Evolutionary conservation across 1,284 basidiomycete species (phyloP).

Genomic region (Leccinum huronense): DNA sequence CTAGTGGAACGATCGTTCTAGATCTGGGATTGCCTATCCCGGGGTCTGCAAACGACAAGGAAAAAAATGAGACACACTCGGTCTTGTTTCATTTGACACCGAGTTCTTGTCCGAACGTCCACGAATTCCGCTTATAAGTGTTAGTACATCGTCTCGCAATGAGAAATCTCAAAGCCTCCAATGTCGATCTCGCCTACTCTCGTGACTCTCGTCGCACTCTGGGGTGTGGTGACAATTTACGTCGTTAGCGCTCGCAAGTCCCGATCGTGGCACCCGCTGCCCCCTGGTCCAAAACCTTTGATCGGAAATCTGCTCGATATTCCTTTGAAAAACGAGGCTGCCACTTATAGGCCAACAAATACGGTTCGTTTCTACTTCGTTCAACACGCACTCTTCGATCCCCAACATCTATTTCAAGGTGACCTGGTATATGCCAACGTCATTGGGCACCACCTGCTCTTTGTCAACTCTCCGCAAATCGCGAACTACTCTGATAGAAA

Average conservation of each 20-base stretch:
- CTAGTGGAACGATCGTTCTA: background rate
- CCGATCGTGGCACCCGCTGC: slow-evolving; percentile 20
- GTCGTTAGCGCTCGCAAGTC: slow-evolving; percentile 19
- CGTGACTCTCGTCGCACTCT: slow-evolving; percentile 26
- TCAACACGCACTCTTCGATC: background rate
- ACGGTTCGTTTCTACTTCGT: slow-evolving; percentile 23
- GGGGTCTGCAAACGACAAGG: slow-evolving; percentile 16
- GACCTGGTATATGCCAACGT: slow-evolving; percentile 25
- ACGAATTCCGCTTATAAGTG: slow-evolving; percentile 23
- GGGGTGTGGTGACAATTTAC: slow-evolving; percentile 23
- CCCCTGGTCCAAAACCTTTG: slow-evolving; percentile 34
- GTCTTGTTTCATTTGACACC: slow-evolving; percentile 12
- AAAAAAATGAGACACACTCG: slow-evolving; percentile 15
- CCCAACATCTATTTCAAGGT: slow-evolving; percentile 16
- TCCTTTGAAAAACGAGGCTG: slow-evolving; percentile 31
- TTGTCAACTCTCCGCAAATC: slow-evolving; percentile 36
- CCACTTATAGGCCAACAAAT: slow-evolving; percentile 35
- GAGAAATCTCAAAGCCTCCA: slow-evolving; percentile 3
- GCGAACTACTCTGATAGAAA: slow-evolving; percentile 36
- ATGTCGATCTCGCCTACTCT: slow-evolving; percentile 26
- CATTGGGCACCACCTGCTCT: slow-evolving; percentile 23
- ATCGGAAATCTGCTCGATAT: slow-evolving; percentile 35
- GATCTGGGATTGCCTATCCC: slow-evolving; percentile 1
- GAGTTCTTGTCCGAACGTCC: slow-evolving; percentile 19
- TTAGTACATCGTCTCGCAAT: slow-evolving; percentile 2